Evolutionary conservation across 345 rosid genomes (phyloP).

Genomic region (Chamaenerion angustifolium): DNA sequence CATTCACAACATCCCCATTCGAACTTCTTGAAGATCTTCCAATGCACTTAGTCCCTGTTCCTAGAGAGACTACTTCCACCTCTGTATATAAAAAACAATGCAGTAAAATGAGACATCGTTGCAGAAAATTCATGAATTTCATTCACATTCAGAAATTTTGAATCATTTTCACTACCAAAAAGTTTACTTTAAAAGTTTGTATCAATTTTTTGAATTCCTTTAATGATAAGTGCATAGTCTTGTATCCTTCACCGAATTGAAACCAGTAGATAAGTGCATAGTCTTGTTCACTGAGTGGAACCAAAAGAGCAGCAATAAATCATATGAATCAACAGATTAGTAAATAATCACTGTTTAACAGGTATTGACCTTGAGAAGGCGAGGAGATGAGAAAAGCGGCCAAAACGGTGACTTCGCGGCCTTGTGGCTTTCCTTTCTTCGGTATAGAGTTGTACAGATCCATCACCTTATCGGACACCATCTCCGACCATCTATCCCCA

Average conservation of each 20-base stretch:
- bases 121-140: background rate
- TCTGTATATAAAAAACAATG: slow-evolving; percentile 21
- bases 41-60: slow-evolving; percentile 82
- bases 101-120: background rate
- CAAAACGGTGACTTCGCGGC: slow-evolving; percentile 67
- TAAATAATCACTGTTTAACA: too few relatives aligned
- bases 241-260: too few relatives aligned
- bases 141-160: background rate
- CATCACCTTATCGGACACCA: slow-evolving; percentile 40
- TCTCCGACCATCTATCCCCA: slow-evolving; percentile 31
- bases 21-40: slow-evolving; percentile 47
- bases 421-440: slow-evolving; percentile 92
- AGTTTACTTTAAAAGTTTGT: too few relatives aligned
- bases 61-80: slow-evolving; percentile 55
- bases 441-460: slow-evolving; percentile 44
- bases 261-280: too few relatives aligned
- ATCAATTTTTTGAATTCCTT: too few relatives aligned
- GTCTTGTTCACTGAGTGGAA: too few relatives aligned
- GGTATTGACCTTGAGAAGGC: slow-evolving; percentile 43
- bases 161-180: background rate
- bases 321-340: too few relatives aligned
- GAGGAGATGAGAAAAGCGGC: slow-evolving; percentile 76
- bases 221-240: too few relatives aligned
- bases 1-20: slow-evolving; percentile 70
- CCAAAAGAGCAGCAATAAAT: too few relatives aligned